A percentile compares a stretch with the other conserved stretches of the same genome.
Conservation (phyloP, 495 filamentous ascomycete species). For the Trichoderma virens region DNA sequence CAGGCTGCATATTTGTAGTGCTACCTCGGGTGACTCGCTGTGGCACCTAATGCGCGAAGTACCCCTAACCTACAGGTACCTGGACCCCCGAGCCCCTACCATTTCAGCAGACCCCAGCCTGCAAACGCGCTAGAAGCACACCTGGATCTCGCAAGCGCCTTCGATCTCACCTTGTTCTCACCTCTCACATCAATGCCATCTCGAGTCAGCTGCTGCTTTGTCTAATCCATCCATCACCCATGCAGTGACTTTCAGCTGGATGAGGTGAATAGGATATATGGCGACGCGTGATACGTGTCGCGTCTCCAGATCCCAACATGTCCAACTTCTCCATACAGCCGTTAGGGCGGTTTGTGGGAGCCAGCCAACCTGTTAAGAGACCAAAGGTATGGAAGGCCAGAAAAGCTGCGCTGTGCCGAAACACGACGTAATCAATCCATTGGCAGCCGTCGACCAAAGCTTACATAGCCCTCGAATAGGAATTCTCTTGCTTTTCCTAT, state of each 20-base stretch:
- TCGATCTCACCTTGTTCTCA: background rate
- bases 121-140: background rate
- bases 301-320: background rate
- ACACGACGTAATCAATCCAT: too few species aligned
- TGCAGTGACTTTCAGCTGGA: background rate
- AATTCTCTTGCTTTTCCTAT: conserved; percentile 87
- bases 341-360: conserved; percentile 50
- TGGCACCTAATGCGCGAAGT: too few species aligned
- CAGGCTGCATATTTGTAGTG: too few species aligned
- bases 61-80: background rate
- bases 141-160: too few species aligned
- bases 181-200: background rate
- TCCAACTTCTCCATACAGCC: conserved; percentile 54
- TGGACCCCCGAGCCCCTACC: background rate
- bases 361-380: conserved; percentile 53
- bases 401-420: background rate
- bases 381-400: conserved; percentile 42
- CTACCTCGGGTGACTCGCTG: too few species aligned
- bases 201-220: background rate
- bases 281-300: background rate
- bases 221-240: background rate
- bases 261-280: background rate
- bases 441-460: too few species aligned
- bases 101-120: background rate
- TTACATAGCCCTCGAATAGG: too few species aligned